Base-by-base conservation (phyloP, 208 protist species). In the Herpetomonas tarakana region DNA sequence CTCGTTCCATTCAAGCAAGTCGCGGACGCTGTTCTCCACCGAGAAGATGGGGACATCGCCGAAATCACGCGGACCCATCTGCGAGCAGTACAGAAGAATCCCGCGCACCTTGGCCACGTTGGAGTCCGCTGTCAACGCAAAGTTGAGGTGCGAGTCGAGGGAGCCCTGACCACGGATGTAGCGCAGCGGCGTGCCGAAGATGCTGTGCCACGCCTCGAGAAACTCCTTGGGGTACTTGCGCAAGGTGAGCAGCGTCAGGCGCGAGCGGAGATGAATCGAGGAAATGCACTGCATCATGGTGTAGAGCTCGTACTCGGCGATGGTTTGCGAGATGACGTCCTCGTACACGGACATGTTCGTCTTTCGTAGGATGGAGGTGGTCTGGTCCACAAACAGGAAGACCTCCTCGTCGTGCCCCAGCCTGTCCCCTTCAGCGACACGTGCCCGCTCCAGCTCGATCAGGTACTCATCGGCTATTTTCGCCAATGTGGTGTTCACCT, bases 371-470 rank as follows among this genome's bases (percentile, higher is more conserved):
- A 93, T 91, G 7, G 83, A 91, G 38, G 81, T 78, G 0, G 86
- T 86, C 53, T 92, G 89, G 61, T 95, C 89, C 53, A 95, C 76
- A 65, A 93, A 91, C 22, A 95, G 76, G 68, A 95, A 95, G 22
- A 85, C 71, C 60, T 92, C 88, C 35, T 66, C 57, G 4, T 66
- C 47, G 2, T 74, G 44, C 46, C 69, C 44, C 25, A 44, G 71
- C 30, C 14, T 47, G 18, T 50, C 39, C 26, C 18, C 50, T 27
- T 44, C 31, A 2, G 39, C 45, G 4, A 30, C 41, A 18, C 46
- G 58, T 35, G 65, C 65, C 21, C 71, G 64, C 24, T 65, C 71
- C 28, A 58, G 28, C 24, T 62, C 44, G 2, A 27, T 50, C 19
- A 74, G 50, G 19, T 71, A 62, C 6, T 73, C 68, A 16, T 80